A percentile compares a stretch with the other conserved stretches of the same genome.
Evolutionary conservation across 2,329 filamentous ascomycete genomes (phyloP).

Genomic region (Catunica adiposa): DNA sequence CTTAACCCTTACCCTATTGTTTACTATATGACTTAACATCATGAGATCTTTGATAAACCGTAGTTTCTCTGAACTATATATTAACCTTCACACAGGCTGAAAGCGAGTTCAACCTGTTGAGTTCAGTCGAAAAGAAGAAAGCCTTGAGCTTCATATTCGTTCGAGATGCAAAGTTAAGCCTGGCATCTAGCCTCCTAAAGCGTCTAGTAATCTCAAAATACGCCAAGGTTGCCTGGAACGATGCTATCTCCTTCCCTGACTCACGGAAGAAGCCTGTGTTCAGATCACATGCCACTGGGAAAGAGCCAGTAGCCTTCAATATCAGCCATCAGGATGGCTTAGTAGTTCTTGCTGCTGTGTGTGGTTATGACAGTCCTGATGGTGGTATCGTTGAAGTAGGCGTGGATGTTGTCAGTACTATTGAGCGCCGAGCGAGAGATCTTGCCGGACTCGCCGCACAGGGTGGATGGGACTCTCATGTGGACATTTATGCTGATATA

Average conservation of each 20-base stretch:
- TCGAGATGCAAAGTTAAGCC: constrained; percentile 56
- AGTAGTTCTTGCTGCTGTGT: constrained; percentile 46
- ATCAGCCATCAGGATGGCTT: constrained; percentile 64
- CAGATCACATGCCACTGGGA: constrained; percentile 28
- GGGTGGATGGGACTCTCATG: constrained; percentile 48
- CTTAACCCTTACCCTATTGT: background rate
- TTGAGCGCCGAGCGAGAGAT: constrained; percentile 50
- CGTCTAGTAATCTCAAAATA: constrained; percentile 47
- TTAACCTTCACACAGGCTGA: constrained; percentile 27
- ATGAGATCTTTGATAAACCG: too few relatives aligned
- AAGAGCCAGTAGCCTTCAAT: constrained; percentile 49
- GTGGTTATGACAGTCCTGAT: constrained; percentile 18
- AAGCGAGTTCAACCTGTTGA: constrained; percentile 36
- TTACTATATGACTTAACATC: background rate
- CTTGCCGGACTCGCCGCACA: constrained; percentile 36
- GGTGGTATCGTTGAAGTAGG: constrained; percentile 37
- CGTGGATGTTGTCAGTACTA: constrained; percentile 59
- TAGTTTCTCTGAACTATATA: too few relatives aligned
- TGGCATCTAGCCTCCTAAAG: constrained; percentile 59
- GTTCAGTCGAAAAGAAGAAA: constrained; percentile 35
- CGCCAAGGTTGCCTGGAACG: constrained; percentile 42
- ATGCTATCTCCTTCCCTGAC: constrained; percentile 40
- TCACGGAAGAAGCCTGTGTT: constrained; percentile 37
- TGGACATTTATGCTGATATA: constrained; percentile 57
- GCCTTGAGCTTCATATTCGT: constrained; percentile 48